Conservation (phyloP, 2,329 filamentous ascomycete species). For the Remersonia thermophila region DNA sequence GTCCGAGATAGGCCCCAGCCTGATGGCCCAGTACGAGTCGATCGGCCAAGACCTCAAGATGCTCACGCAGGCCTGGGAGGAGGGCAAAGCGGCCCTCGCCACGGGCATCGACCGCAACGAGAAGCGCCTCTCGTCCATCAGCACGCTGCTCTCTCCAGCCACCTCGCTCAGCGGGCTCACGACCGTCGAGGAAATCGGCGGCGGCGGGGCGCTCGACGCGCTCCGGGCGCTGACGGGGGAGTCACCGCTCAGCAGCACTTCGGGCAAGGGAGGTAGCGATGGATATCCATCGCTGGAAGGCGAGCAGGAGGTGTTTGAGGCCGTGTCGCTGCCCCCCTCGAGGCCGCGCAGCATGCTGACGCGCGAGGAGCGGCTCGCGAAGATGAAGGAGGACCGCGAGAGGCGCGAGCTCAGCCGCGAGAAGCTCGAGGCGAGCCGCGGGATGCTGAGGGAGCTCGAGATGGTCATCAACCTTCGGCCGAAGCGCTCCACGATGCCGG, state of each 20-base stretch:
- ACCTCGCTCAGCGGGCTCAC: constrained; percentile 57
- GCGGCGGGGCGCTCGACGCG: constrained; percentile 40
- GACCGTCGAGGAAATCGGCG: constrained; percentile 38
- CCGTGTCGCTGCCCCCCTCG: constrained; percentile 63
- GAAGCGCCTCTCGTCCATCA: constrained; percentile 53
- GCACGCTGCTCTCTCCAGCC: constrained; percentile 44
- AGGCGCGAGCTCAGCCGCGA: constrained; percentile 60
- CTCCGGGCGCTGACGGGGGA: constrained; percentile 71
- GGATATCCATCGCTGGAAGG: no score
- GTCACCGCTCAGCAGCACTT: constrained; percentile 33
- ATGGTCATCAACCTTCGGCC: constrained; percentile 60
- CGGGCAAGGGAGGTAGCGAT: constrained; percentile 49
- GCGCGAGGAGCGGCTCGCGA: constrained; percentile 74
- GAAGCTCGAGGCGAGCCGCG: constrained; percentile 67
- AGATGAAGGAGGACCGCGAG: constrained; percentile 77
- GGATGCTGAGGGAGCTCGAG: constrained; percentile 87
- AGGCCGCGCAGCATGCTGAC: constrained; percentile 60
- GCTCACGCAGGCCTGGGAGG: constrained; percentile 74
- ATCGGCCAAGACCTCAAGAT: constrained; percentile 78
- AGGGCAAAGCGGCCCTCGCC: constrained; percentile 71
- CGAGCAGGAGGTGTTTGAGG: constrained; percentile 78
- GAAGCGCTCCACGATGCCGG: constrained; percentile 22
- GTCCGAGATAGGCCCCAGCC: constrained; percentile 61
- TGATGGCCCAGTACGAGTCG: constrained; percentile 87
- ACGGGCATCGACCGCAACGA: constrained; percentile 73